Evolutionary conservation across 345 rosid genomes (phyloP).

Genomic region (Tarenaya hassleriana): DNA sequence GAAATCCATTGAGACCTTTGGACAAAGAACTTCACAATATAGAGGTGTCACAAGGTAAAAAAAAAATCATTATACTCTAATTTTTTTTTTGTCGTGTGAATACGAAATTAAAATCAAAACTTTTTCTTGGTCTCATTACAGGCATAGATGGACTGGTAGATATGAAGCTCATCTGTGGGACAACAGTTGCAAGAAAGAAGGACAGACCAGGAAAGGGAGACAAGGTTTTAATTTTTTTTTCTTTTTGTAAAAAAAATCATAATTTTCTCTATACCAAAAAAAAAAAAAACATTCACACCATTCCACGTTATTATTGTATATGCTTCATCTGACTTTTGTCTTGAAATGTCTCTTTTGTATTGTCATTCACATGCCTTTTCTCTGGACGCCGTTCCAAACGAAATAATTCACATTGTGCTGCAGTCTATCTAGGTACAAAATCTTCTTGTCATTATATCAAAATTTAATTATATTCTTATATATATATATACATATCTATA

Average conservation of each 20-base stretch:
- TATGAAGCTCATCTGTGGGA: conserved; percentile 92
- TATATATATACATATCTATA: background rate
- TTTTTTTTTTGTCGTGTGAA: background rate
- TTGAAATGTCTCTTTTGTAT: conserved; percentile 28
- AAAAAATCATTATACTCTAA: background rate
- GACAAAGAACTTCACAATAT: conserved; percentile 81
- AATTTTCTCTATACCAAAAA: background rate
- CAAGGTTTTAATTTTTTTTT: conserved; percentile 51
- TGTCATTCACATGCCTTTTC: conserved; percentile 11
- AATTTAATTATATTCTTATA: background rate
- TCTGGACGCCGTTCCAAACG: conserved; percentile 35
- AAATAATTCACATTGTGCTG: conserved; percentile 17
- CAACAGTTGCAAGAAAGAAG: conserved; percentile 84
- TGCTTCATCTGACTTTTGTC: conserved; percentile 31
- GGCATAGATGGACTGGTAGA: conserved; percentile 86
- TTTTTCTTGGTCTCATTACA: conserved; percentile 11
- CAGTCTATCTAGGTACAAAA: conserved; percentile 77
- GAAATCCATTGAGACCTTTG: conserved; percentile 78
- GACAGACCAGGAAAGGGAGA: conserved; percentile 88
- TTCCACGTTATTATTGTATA: conserved; percentile 17
- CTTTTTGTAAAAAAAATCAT: conserved; percentile 7
- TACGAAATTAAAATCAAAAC: no score
- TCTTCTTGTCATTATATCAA: background rate
- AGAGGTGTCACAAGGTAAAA: conserved; percentile 73
- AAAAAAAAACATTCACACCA: conserved; percentile 11